Conservation (phyloP, 768 basidiomycete species). For the Botryobasidium botryosum region DNA sequence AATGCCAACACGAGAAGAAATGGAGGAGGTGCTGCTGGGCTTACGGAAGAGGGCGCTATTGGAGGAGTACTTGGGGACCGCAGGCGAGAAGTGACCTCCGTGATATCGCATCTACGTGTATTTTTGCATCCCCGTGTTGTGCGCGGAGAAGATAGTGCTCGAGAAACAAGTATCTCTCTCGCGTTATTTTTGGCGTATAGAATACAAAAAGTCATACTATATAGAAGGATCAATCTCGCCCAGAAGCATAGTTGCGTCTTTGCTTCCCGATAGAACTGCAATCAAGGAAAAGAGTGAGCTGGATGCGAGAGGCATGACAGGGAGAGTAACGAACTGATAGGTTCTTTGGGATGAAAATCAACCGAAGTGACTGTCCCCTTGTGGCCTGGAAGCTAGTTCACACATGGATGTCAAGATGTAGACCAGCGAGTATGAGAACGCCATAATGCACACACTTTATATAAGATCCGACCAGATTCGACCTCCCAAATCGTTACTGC, state of each 20-base stretch:
- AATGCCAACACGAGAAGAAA: constrained; percentile 57
- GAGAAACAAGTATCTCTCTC: no score
- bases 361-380: constrained; percentile 93
- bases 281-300: constrained; percentile 1
- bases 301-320: not conserved
- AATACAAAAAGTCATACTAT: not conserved
- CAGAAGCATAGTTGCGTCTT: constrained; percentile 81
- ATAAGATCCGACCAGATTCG: constrained; percentile 53
- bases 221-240: constrained; percentile 60
- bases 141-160: no score
- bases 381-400: constrained; percentile 69
- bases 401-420: constrained; percentile 1
- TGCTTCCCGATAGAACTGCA: constrained; percentile 77
- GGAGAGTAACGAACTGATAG: constrained; percentile 59
- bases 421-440: not conserved
- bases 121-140: no score
- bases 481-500: constrained; percentile 81
- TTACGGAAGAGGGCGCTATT: constrained; percentile 68
- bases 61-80: constrained; percentile 64
- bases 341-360: constrained; percentile 92
- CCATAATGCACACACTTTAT: constrained; percentile 41
- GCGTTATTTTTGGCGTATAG: no score
- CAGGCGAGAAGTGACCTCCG: no score
- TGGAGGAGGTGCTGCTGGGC: constrained; percentile 58
- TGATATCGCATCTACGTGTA: no score